phyloP scores from a whole-genome alignment of 306 rosid species.

The Leucaena leucocephala region DNA sequence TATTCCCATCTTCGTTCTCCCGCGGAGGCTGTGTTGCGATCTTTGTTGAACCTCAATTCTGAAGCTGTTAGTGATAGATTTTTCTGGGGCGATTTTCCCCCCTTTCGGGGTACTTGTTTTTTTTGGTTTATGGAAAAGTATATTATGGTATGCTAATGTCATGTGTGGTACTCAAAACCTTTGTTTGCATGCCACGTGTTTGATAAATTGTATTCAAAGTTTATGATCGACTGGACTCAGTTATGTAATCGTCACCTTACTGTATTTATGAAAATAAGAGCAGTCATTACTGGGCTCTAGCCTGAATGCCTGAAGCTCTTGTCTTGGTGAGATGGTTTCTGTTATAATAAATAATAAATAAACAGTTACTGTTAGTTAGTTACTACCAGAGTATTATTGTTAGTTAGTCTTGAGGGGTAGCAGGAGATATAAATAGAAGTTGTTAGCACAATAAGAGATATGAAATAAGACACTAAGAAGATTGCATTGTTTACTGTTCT shows the following conservation, averaged over 20 bases:
- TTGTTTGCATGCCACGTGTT: slow-evolving; percentile 50
- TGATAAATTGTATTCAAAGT: slow-evolving; percentile 46
- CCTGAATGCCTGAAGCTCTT: neutral
- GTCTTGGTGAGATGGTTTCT: slow-evolving; percentile 13
- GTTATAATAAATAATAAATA: too few species aligned
- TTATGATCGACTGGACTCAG: neutral
- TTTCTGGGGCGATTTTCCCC: neutral
- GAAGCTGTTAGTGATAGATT: neutral
- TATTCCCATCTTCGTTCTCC: slow-evolving; percentile 14
- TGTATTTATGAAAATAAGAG: neutral
- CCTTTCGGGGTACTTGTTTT: neutral
- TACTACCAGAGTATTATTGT: too few species aligned
- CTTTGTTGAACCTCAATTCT: neutral
- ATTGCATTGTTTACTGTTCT: too few species aligned
- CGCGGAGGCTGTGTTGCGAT: neutral
- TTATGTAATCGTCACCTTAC: neutral
- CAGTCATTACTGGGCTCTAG: slow-evolving; percentile 11
- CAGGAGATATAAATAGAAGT: too few species aligned
- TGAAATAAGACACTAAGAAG: too few species aligned
- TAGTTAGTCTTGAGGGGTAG: too few species aligned
- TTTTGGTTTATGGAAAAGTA: neutral
- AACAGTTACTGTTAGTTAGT: too few species aligned
- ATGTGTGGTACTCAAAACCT: neutral
- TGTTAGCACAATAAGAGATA: too few species aligned
- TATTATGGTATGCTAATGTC: neutral